Conservation (phyloP, 2,329 filamentous ascomycete species). For the Didymella pinodella region DNA sequence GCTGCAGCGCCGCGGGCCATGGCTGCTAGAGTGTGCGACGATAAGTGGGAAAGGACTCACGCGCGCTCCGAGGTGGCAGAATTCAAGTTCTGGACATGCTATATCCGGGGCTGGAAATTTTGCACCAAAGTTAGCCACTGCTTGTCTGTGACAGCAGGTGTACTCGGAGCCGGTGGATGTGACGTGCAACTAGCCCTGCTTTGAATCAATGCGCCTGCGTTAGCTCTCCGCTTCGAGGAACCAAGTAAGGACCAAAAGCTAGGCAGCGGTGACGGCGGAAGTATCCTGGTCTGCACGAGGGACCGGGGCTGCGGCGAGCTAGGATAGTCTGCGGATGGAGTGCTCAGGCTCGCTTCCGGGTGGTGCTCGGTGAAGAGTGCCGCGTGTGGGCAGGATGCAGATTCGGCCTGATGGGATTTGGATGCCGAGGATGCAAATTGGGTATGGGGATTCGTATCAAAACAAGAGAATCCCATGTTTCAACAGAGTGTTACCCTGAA, state of each 20-base stretch:
- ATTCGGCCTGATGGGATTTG: conserved; percentile 1
- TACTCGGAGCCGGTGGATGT: conserved; percentile 20
- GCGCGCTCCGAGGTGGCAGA: conserved; percentile 28
- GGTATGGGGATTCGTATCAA: conserved; percentile 21
- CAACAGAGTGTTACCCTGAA: conserved; percentile 1
- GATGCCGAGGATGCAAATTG: background rate
- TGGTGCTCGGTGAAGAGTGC: conserved; percentile 18
- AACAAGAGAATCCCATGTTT: conserved; percentile 16
- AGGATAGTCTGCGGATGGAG: conserved; percentile 1
- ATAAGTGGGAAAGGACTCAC: conserved; percentile 19
- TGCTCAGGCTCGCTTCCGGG: conserved; percentile 10
- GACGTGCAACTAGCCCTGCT: conserved; percentile 25
- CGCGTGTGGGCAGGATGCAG: conserved; percentile 1
- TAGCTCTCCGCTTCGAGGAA: conserved; percentile 10
- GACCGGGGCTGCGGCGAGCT: background rate
- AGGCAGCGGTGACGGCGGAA: conserved; percentile 19
- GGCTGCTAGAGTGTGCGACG: conserved; percentile 22
- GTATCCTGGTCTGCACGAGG: conserved; percentile 1
- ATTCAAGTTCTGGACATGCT: conserved; percentile 29
- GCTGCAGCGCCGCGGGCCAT: conserved; percentile 43
- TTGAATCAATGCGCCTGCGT: conserved; percentile 16
- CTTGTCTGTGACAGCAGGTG: conserved; percentile 7
- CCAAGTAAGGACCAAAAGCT: conserved; percentile 11
- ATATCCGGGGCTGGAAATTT: conserved; percentile 11
- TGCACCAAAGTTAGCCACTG: conserved; percentile 14